Conservation (phyloP, 2,329 filamentous ascomycete genomes). For the Aspergillus udagawae region DNA sequence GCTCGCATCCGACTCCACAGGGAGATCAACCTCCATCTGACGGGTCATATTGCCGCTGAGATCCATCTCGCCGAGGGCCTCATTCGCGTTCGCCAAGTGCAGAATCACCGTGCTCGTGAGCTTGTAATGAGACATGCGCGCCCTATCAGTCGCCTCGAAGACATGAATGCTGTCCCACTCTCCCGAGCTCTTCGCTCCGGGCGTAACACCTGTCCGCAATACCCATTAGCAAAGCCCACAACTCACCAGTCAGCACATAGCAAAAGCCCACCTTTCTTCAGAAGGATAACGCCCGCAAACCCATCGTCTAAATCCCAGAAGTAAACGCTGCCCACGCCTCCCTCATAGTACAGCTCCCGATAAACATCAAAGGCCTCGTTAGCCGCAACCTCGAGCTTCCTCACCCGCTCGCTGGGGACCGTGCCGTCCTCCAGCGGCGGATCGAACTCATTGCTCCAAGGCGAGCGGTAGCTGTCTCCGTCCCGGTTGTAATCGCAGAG, state of each 20-base stretch:
- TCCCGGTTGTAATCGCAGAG: conserved; percentile 99
- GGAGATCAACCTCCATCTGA: conserved; percentile 87
- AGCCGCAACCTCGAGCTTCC: conserved; percentile 88
- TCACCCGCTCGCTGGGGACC: conserved; percentile 81
- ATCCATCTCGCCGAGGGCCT: conserved; percentile 77
- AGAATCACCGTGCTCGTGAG: conserved; percentile 96
- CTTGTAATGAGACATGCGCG: conserved; percentile 91
- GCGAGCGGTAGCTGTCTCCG: conserved; percentile 93
- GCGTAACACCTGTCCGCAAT: conserved; percentile 54
- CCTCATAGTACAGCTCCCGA: conserved; percentile 87
- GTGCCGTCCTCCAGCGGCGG: conserved; percentile 84
- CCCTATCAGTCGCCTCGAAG: conserved; percentile 91
- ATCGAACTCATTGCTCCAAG: conserved; percentile 99
- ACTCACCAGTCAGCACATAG: background rate
- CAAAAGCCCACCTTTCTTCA: conserved; percentile 76
- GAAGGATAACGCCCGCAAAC: conserved; percentile 88
- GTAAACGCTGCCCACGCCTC: conserved; percentile 92
- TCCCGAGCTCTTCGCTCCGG: conserved; percentile 66
- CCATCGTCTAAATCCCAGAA: conserved; percentile 98
- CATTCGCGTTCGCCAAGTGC: conserved; percentile 67
- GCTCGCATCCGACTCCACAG: conserved; percentile 82
- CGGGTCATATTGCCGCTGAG: conserved; percentile 97
- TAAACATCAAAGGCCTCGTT: conserved; percentile 98
- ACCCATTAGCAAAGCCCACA: conserved; percentile 3
- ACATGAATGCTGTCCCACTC: conserved; percentile 99